Conservation (phyloP, 139 green algal species). For the Chlorella sp. region DNA sequence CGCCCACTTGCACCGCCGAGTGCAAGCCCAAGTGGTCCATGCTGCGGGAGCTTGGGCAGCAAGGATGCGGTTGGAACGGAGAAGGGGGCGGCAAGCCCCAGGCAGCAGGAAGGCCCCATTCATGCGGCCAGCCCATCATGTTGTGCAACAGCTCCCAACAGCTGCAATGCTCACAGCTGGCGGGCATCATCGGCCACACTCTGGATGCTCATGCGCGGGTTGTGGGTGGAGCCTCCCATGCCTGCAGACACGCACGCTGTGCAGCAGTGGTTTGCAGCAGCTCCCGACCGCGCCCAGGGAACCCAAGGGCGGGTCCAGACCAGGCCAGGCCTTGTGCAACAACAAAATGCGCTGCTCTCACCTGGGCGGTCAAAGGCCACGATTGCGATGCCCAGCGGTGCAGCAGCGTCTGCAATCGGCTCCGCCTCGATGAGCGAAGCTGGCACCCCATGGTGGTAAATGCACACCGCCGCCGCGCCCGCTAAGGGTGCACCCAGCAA, state of each 20-base stretch:
- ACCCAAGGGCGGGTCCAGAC: no score
- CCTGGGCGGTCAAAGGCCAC: conserved; percentile 13
- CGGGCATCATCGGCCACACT: not conserved
- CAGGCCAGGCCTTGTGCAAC: no score
- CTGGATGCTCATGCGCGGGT: not conserved
- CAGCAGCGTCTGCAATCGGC: not conserved
- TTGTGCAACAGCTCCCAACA: no score
- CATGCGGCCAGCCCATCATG: no score
- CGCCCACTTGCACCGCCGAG: not conserved
- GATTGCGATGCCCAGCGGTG: not conserved
- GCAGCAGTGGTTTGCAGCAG: no score
- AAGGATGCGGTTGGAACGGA: no score
- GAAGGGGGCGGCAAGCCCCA: no score
- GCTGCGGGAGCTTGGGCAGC: no score
- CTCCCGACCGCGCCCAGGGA: no score
- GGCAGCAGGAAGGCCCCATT: no score
- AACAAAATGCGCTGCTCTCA: no score
- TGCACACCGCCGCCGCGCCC: not conserved
- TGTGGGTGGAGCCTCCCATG: conserved; percentile 9
- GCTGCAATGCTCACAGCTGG: not conserved
- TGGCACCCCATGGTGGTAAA: conserved; percentile 15
- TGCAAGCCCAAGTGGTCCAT: not conserved
- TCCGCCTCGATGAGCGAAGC: conserved; percentile 1
- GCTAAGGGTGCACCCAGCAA: conserved; percentile 1
- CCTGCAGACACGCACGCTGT: not conserved